phyloP scores from a whole-genome alignment of 176 grass and related monocot genomes.

The Zoysia japonica region DNA sequence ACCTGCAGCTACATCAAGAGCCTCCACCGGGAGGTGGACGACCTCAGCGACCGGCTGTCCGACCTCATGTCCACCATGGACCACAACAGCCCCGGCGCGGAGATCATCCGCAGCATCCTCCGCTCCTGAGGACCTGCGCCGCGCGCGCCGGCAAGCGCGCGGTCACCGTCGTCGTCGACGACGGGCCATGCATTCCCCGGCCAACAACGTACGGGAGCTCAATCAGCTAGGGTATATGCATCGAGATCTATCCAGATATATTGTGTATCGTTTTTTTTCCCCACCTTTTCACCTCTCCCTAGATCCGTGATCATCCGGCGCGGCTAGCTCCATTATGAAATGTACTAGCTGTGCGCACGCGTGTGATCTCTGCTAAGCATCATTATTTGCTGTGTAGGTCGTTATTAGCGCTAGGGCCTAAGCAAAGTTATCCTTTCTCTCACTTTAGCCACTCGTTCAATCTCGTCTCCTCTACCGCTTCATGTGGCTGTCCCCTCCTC shows the following conservation, averaged over 20 bases:
- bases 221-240: slow-evolving; percentile 50
- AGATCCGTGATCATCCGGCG: slow-evolving; percentile 40
- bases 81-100: slow-evolving; percentile 67
- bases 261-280: neutral
- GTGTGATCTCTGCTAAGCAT: slow-evolving; percentile 36
- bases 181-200: slow-evolving; percentile 27
- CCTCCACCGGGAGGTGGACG: slow-evolving; percentile 88
- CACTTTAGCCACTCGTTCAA: slow-evolving; percentile 34
- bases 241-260: no score
- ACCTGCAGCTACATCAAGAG: slow-evolving; percentile 97
- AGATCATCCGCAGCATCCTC: slow-evolving; percentile 92
- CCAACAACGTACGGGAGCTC: neutral
- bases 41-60: slow-evolving; percentile 83
- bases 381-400: slow-evolving; percentile 31
- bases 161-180: neutral
- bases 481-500: slow-evolving; percentile 6
- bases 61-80: slow-evolving; percentile 89
- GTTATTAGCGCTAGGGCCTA: slow-evolving; percentile 62
- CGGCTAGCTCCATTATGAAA: neutral
- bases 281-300: slow-evolving; percentile 12
- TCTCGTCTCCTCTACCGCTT: slow-evolving; percentile 19
- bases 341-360: neutral
- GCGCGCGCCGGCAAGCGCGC: neutral
- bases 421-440: slow-evolving; percentile 46
- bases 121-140: slow-evolving; percentile 38